Evolutionary conservation across 75 land plant species (phyloP).

Genomic region (Selaginella tamariscina): DNA sequence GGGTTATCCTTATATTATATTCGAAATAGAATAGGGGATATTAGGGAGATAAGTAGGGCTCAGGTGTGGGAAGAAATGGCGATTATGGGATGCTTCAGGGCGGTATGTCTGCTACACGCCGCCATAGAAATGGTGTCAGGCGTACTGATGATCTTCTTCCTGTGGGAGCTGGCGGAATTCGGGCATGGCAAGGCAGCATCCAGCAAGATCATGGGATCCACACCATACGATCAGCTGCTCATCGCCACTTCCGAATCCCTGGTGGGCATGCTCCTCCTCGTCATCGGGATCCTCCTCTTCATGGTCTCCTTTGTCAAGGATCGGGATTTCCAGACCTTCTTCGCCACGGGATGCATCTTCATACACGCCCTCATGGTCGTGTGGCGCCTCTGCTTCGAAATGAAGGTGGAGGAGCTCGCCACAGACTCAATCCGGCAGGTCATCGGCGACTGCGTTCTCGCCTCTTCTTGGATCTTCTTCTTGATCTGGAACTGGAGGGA

Average conservation of each 20-base stretch:
- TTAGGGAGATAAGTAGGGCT: not conserved
- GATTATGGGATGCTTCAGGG: constrained; percentile 15
- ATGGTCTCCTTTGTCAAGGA: constrained; percentile 54
- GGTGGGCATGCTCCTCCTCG: constrained; percentile 36
- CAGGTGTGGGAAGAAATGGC: not conserved
- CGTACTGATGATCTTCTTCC: constrained; percentile 40
- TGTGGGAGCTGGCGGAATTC: constrained; percentile 29
- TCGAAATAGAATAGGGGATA: too few species aligned
- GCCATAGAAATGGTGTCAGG: constrained; percentile 32
- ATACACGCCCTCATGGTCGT: constrained; percentile 36
- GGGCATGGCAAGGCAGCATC: constrained; percentile 38
- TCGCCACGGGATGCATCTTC: constrained; percentile 47
- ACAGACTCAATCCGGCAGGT: constrained; percentile 38
- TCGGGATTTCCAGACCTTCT: constrained; percentile 46
- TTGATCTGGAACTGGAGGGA: constrained; percentile 56
- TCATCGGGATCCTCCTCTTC: constrained; percentile 37
- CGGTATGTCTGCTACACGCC: constrained; percentile 39
- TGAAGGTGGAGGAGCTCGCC: constrained; percentile 31
- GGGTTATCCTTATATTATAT: too few species aligned
- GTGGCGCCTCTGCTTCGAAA: constrained; percentile 47
- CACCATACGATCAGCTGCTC: constrained; percentile 46
- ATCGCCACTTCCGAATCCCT: constrained; percentile 43
- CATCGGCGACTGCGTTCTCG: constrained; percentile 35
- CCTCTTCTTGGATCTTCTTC: constrained; percentile 45
- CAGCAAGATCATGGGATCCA: constrained; percentile 38